Percentiles rank a stretch among this genome's conserved stretches.
Evolutionary conservation across 2,329 filamentous ascomycete genomes (phyloP).

Genomic region (Aspergillus sp.): DNA sequence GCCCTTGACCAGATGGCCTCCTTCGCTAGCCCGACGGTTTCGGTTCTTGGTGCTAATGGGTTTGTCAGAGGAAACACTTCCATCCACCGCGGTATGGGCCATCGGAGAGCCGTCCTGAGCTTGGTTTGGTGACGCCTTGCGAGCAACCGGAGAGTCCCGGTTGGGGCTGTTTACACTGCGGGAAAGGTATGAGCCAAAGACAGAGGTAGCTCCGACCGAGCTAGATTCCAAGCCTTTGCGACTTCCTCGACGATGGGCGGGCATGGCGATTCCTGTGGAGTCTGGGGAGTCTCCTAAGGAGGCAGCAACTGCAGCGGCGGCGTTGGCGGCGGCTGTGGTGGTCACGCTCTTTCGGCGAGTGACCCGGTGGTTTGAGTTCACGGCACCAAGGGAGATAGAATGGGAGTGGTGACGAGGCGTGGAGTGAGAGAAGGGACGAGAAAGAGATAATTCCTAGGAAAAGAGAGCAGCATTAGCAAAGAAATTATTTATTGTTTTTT

Average conservation of each 20-base stretch:
- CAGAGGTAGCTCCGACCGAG: constrained; percentile 44
- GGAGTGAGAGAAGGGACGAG: constrained; percentile 66
- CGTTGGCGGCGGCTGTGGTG: constrained; percentile 70
- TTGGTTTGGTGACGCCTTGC: constrained; percentile 40
- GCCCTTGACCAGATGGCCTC: constrained; percentile 76
- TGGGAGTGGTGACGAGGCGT: constrained; percentile 78
- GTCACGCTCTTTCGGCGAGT: constrained; percentile 91
- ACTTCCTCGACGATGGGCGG: constrained; percentile 56
- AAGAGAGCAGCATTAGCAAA: constrained; percentile 23
- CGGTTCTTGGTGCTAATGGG: constrained; percentile 53
- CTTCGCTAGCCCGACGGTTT: constrained; percentile 74
- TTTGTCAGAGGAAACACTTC: constrained; percentile 50
- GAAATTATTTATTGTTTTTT: neutral
- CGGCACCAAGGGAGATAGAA: constrained; percentile 72
- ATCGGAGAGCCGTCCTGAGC: constrained; percentile 24
- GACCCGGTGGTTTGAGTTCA: constrained; percentile 81
- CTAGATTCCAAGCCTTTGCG: constrained; percentile 65
- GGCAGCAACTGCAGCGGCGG: constrained; percentile 62
- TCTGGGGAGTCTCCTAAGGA: constrained; percentile 66
- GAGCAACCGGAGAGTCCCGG: constrained; percentile 33
- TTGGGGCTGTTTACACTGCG: constrained; percentile 39
- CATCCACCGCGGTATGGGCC: constrained; percentile 37
- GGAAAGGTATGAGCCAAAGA: constrained; percentile 44
- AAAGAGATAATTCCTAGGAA: constrained; percentile 50
- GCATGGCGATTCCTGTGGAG: constrained; percentile 58